These are phyloP conservation scores for Heritiera littoralis DNA, from an alignment of 345 rosid genomes.

Conservation along the genomic window DNA sequence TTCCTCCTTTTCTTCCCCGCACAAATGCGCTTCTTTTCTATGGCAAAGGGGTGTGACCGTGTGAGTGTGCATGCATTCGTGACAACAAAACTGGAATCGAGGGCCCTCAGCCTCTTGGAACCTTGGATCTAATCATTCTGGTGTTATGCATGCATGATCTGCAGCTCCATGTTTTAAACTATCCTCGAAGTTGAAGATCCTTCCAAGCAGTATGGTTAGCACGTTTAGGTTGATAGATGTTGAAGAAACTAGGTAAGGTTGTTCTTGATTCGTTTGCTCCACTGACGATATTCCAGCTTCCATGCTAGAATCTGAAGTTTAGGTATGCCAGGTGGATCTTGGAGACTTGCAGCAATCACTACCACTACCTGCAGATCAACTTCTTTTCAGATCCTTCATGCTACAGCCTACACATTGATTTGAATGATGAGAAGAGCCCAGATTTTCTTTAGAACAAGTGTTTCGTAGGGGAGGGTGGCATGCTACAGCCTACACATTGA, in stretches of 20 bases:
- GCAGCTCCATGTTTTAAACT: neutral
- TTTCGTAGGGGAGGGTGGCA: neutral
- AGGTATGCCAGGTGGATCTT: neutral
- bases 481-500: neutral
- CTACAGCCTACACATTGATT: neutral
- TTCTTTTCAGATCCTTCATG: neutral
- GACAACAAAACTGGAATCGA: slow-evolving; percentile 21
- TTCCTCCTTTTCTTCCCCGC: neutral
- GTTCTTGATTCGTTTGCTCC: neutral
- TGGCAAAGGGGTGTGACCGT: slow-evolving; percentile 23
- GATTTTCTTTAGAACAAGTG: neutral
- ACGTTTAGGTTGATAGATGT: neutral
- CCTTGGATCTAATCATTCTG: neutral
- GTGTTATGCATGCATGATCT: neutral
- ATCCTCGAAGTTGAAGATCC: neutral
- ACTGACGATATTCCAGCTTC: neutral
- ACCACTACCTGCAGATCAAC: neutral
- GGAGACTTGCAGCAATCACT: neutral
- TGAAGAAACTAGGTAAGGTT: neutral
- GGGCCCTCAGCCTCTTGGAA: neutral
- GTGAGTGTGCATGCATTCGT: slow-evolving; percentile 23
- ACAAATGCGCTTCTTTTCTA: neutral
- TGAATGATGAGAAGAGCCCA: neutral
- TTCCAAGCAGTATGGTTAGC: neutral
- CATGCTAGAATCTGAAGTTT: neutral